Conservation (phyloP, 2,329 filamentous ascomycete species). For the Calycina marina region DNA sequence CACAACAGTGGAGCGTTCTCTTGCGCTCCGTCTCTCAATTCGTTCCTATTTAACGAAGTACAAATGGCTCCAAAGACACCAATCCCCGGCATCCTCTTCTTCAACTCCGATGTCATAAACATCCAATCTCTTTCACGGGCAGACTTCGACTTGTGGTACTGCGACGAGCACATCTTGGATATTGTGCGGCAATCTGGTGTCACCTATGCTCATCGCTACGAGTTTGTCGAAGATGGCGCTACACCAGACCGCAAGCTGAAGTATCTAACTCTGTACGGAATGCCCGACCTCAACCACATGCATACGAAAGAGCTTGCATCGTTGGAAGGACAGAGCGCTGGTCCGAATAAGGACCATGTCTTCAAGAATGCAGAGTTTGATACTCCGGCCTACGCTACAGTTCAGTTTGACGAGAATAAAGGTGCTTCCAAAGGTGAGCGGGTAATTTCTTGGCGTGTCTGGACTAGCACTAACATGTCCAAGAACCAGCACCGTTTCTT, state of each 20-base stretch:
- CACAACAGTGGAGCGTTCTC: too few relatives aligned
- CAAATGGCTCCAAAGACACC: not conserved
- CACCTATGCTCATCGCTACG: not conserved
- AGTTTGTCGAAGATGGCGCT: not conserved
- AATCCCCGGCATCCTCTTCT: not conserved
- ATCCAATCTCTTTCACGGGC: not conserved
- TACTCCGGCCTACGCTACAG: not conserved
- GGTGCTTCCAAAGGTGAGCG: not conserved
- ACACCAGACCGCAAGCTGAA: not conserved
- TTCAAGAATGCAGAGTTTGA: not conserved
- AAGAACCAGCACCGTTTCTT: not conserved
- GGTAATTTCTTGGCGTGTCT: not conserved
- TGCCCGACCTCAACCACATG: not conserved
- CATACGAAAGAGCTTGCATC: not conserved
- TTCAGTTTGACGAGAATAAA: not conserved
- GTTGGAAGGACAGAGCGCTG: not conserved
- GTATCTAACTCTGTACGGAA: not conserved
- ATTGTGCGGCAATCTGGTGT: not conserved
- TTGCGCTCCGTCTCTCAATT: not conserved
- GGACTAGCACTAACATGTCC: not conserved
- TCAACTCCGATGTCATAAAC: not conserved
- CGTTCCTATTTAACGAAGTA: not conserved
- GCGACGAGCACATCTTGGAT: not conserved
- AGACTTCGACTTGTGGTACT: not conserved
- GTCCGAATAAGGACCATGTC: not conserved